Percentiles rank a stretch among this genome's conserved stretches.
These are phyloP conservation scores for Skeletonema marinoi DNA, from an alignment of 108 stramenopile species.

Conservation along the genomic window DNA sequence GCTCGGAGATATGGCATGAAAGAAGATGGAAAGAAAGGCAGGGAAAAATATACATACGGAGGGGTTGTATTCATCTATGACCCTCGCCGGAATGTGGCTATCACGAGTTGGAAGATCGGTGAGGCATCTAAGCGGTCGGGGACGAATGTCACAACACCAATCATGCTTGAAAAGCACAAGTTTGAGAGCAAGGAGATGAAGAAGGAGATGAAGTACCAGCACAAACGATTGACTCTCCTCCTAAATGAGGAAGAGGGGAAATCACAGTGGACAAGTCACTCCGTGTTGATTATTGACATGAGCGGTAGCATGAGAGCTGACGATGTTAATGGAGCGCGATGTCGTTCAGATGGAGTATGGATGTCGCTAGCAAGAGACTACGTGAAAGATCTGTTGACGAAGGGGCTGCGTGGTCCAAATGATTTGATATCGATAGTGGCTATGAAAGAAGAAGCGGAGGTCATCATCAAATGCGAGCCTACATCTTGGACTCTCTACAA, in stretches of 20 bases:
- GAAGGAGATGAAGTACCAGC: background rate
- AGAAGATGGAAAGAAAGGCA: slow-evolving; percentile 32
- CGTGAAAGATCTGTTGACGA: slow-evolving; percentile 26
- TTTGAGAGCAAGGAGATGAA: slow-evolving; percentile 3
- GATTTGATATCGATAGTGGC: slow-evolving; percentile 52
- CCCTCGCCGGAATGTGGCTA: slow-evolving; percentile 22
- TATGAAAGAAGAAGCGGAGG: slow-evolving; percentile 35
- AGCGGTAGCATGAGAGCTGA: slow-evolving; percentile 50
- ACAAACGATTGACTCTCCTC: background rate
- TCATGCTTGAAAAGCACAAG: slow-evolving; percentile 25
- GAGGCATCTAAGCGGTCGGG: slow-evolving; percentile 16
- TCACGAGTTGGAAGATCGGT: slow-evolving; percentile 36
- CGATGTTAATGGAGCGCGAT: slow-evolving; percentile 55
- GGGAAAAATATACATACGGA: slow-evolving; percentile 53
- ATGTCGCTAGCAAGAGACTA: slow-evolving; percentile 52
- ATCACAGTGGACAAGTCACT: slow-evolving; percentile 48
- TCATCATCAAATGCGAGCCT: slow-evolving; percentile 28
- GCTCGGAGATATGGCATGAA: slow-evolving; percentile 57
- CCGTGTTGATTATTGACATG: slow-evolving; percentile 62
- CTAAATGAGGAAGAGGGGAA: background rate
- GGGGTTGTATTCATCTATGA: slow-evolving; percentile 60
- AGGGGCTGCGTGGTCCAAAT: background rate
- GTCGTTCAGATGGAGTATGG: slow-evolving; percentile 61
- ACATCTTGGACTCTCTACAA: slow-evolving; percentile 52
- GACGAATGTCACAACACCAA: slow-evolving; percentile 35